A percentile compares a stretch with the other conserved stretches of the same genome.
Evolutionary conservation across 2,329 filamentous ascomycete species (phyloP).

Genomic region (Hypoxylon sp.): DNA sequence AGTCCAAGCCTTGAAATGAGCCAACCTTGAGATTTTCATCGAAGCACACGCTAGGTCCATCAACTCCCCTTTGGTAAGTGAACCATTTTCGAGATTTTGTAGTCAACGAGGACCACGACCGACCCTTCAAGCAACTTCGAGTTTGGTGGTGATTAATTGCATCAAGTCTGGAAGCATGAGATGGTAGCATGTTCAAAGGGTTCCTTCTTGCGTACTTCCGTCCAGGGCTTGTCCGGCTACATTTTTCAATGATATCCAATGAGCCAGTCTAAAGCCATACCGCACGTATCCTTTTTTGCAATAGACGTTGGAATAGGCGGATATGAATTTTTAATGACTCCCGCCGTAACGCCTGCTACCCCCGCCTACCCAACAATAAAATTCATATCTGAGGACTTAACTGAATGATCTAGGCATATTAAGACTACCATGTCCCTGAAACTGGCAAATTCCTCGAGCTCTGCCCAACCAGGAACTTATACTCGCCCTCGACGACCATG

Average conservation of each 20-base stretch:
- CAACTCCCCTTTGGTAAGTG: background rate
- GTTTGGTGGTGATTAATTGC: no score
- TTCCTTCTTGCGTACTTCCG: no score
- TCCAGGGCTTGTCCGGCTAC: no score
- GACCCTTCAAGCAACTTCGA: no score
- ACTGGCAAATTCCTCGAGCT: conserved; percentile 53
- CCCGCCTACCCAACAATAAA: conserved; percentile 2
- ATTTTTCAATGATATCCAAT: background rate
- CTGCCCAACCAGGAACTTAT: conserved; percentile 59
- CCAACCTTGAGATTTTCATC: background rate
- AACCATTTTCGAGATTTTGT: no score
- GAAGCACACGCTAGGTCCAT: background rate
- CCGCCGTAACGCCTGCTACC: conserved; percentile 12
- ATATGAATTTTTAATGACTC: background rate
- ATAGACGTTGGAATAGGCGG: background rate
- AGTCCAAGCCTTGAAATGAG: background rate
- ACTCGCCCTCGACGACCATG: conserved; percentile 64
- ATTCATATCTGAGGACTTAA: background rate
- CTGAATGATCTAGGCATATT: background rate
- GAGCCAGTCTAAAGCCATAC: background rate
- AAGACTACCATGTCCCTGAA: conserved; percentile 45
- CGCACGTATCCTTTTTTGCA: background rate
- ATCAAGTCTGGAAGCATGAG: no score
- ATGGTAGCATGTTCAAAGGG: no score
- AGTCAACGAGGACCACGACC: no score